Percentiles rank a stretch among this genome's conserved stretches.
phyloP scores from a whole-genome alignment of 805 yeast species.

The Kodamaea kakaduensis region DNA sequence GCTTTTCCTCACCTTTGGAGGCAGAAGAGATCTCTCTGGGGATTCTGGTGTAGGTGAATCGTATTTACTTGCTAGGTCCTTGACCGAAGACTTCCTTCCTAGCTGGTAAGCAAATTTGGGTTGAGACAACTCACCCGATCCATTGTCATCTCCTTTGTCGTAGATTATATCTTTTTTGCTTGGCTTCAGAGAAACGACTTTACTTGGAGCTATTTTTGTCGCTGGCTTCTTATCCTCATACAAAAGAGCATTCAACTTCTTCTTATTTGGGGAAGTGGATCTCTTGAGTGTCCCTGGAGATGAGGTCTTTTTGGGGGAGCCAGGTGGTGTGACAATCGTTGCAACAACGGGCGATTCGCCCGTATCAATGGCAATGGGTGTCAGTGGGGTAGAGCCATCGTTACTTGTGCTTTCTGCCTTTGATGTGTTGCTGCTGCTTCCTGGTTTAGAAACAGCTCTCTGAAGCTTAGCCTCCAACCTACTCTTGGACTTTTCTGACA shows the following conservation, averaged over 20 bases:
- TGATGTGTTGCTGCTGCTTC: conserved; percentile 8
- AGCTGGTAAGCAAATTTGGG: conserved; percentile 26
- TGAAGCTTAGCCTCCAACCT: conserved; percentile 27
- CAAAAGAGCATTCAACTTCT: conserved; percentile 21
- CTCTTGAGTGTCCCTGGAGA: conserved; percentile 24
- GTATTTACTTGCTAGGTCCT: conserved; percentile 28
- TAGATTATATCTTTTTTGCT: conserved; percentile 25
- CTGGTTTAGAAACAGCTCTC: conserved; percentile 21
- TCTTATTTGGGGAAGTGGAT: conserved; percentile 39
- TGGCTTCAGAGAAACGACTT: conserved; percentile 23
- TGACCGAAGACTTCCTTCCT: conserved; percentile 31
- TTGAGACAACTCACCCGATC: conserved; percentile 20
- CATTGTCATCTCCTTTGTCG: conserved; percentile 9
- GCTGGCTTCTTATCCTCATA: conserved; percentile 12
- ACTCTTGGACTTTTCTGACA: conserved; percentile 21
- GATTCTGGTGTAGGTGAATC: conserved; percentile 18
- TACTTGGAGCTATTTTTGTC: conserved; percentile 3
- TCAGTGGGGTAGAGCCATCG: no score
- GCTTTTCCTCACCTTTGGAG: conserved; percentile 9
- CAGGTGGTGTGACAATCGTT: conserved; percentile 15
- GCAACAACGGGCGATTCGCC: conserved; percentile 3
- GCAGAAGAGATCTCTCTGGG: conserved; percentile 15
- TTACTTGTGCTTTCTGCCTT: background rate
- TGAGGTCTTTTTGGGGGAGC: conserved; percentile 14
- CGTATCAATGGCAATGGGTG: no score